Evolutionary conservation across 2,329 filamentous ascomycete species (phyloP), one percentile per base, ranked within the genome.

Genomic region (Colletotrichum magnum): DNA sequence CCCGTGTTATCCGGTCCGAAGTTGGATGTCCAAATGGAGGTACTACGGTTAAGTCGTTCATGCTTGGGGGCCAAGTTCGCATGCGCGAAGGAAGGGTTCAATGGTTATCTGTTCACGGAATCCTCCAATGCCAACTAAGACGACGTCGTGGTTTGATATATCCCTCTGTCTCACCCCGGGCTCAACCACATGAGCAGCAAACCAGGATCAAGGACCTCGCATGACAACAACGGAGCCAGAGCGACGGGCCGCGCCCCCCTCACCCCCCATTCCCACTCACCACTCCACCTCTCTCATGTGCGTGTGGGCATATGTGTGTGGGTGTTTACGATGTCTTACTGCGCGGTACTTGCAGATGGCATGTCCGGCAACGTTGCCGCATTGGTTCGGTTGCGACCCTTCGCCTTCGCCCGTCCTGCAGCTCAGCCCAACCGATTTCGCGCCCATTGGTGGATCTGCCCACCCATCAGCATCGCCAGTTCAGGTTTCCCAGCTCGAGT

Each of bases 281-380:
- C 32, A 36, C 32, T 36, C 32, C 32, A 36, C 32, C 32, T 36
- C 32, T 36, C 32, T 36, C 32, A 36, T 36, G 32, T 36, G 32
- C 32, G 61, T 66, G 32, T 51, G 53, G 61, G 39, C 54, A 56
- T 18, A 48, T 54, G 21, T 61, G 48, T 28, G 58, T 59, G 41
- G 12, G 41, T 43, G 41, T 26, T 56, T 36, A 52, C 18, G 51
- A 57, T 52, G 50, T 39, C 45, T 61, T 41, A 12, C 62, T 66
- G 67, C 63, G 67, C 56, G 57, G 67, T 56, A 66, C 62, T 66
- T 69, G 56, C 53, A 61, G 45, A 58, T 53, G 67, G 62, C 12
- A 36, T 66, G 62, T 41, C 51, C 56, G 32, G 56, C 43, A 60
- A 66, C 51, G n/a, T 9, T n/a, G 21, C 13, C 9, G 28, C 21